phyloP scores from a whole-genome alignment of 768 basidiomycete species.

The Auricularia sp. region DNA sequence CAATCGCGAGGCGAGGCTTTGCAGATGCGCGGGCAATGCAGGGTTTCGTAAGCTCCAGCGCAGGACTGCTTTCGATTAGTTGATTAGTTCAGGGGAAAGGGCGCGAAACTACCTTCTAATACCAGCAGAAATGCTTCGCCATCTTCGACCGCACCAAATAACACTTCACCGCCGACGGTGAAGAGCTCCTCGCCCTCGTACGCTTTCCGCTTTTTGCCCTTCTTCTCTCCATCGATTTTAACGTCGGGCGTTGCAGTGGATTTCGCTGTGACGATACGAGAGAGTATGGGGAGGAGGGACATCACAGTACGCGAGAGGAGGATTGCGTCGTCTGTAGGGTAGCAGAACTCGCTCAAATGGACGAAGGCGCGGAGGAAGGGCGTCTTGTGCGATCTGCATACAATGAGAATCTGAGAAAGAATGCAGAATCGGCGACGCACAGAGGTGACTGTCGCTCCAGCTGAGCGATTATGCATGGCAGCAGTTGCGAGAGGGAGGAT shows the following conservation, averaged over 20 bases:
- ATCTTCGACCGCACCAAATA: conserved; percentile 42
- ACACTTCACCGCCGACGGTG: conserved; percentile 32
- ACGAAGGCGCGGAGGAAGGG: conserved; percentile 24
- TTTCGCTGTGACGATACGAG: conserved; percentile 35
- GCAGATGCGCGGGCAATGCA: conserved; percentile 40
- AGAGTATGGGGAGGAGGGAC: conserved; percentile 39
- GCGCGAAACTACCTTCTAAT: conserved; percentile 42
- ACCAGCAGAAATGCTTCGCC: conserved; percentile 42
- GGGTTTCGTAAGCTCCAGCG: conserved; percentile 37
- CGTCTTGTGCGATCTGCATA: neutral
- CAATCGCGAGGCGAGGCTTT: conserved; percentile 49
- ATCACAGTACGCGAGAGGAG: conserved; percentile 45
- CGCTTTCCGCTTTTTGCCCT: conserved; percentile 58
- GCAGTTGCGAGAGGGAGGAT: conserved; percentile 44
- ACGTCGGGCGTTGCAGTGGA: conserved; percentile 21
- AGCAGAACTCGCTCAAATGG: conserved; percentile 32
- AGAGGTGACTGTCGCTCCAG: conserved; percentile 42
- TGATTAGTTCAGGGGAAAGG: neutral
- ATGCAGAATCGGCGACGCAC: conserved; percentile 28
- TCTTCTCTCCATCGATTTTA: conserved; percentile 5
- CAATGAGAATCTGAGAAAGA: conserved; percentile 3
- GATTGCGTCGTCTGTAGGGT: conserved; percentile 35
- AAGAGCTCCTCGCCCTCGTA: conserved; percentile 73
- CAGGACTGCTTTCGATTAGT: conserved; percentile 33
- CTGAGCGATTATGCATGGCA: conserved; percentile 43